phyloP scores from a whole-genome alignment of 495 filamentous ascomycete species.

The Sordaria brevicollis region DNA sequence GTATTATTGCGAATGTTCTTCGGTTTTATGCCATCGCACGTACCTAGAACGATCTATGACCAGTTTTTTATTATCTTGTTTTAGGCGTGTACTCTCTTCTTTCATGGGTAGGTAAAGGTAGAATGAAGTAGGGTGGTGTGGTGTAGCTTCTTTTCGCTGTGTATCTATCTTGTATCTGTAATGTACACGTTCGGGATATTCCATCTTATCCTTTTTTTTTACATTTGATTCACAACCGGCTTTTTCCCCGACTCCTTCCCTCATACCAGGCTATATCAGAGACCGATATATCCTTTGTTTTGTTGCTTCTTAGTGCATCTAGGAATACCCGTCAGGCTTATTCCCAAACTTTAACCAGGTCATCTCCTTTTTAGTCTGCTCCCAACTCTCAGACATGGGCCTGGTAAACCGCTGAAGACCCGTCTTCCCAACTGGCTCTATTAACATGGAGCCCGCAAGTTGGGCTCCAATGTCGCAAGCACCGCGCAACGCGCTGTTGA shows the following conservation, averaged over 20 bases:
- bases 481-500: conserved; percentile 28
- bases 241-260: neutral
- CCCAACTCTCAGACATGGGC: neutral
- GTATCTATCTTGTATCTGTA: neutral
- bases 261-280: too few relatives aligned
- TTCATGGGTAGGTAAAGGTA: neutral
- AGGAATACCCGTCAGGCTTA: too few relatives aligned
- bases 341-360: neutral
- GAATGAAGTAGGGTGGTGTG: neutral
- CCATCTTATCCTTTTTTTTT: too few relatives aligned
- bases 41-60: too few relatives aligned
- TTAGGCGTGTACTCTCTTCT: neutral
- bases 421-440: conserved; percentile 20
- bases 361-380: neutral
- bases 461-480: conserved; percentile 25
- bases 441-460: conserved; percentile 4
- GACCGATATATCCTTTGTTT: too few relatives aligned
- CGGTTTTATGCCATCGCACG: too few relatives aligned
- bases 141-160: neutral
- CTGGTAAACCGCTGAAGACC: conserved; percentile 22
- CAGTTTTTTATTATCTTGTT: too few relatives aligned
- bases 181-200: neutral
- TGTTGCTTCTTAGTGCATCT: too few relatives aligned
- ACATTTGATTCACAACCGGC: too few relatives aligned
- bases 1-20: too few relatives aligned